phyloP scores from a whole-genome alignment of 2,329 filamentous ascomycete genomes.

The Penicillium freii region DNA sequence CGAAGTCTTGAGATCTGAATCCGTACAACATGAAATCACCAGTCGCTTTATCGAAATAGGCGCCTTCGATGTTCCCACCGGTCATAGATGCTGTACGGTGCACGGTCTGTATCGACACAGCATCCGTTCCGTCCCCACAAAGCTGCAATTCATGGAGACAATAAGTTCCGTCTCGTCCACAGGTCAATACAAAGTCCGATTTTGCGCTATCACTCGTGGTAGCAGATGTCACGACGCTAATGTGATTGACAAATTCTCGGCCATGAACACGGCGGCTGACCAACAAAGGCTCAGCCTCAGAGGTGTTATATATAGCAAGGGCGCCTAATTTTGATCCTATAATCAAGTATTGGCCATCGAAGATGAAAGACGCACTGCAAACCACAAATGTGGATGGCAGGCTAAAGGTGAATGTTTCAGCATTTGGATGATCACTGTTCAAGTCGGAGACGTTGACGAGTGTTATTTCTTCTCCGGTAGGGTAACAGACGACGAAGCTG shows the following conservation, averaged over 20 bases:
- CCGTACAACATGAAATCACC: conserved; percentile 25
- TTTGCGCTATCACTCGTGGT: conserved; percentile 14
- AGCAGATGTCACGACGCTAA: conserved; percentile 40
- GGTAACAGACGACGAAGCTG: conserved; percentile 30
- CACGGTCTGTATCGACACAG: conserved; percentile 48
- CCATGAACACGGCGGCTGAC: conserved; percentile 44
- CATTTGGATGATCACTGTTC: conserved; percentile 40
- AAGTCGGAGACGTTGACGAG: conserved; percentile 26
- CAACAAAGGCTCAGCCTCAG: conserved; percentile 23
- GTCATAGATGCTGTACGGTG: conserved; percentile 70
- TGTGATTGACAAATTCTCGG: conserved; percentile 66
- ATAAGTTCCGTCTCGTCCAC: conserved; percentile 73
- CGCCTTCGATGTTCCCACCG: conserved; percentile 72
- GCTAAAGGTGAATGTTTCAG: conserved; percentile 24
- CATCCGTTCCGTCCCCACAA: conserved; percentile 26
- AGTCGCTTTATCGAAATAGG: conserved; percentile 54
- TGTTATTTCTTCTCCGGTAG: conserved; percentile 27
- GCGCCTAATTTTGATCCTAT: conserved; percentile 58
- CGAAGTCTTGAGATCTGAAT: conserved; percentile 56
- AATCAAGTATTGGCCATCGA: conserved; percentile 38
- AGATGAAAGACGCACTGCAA: conserved; percentile 49
- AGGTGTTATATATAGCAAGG: conserved; percentile 49
- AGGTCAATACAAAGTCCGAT: conserved; percentile 58
- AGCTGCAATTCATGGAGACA: conserved; percentile 56
- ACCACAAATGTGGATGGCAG: conserved; percentile 50